These are phyloP conservation scores for Pseudopithomyces chartarum DNA, from an alignment of 2,329 filamentous ascomycete genomes.

Conservation along the genomic window DNA sequence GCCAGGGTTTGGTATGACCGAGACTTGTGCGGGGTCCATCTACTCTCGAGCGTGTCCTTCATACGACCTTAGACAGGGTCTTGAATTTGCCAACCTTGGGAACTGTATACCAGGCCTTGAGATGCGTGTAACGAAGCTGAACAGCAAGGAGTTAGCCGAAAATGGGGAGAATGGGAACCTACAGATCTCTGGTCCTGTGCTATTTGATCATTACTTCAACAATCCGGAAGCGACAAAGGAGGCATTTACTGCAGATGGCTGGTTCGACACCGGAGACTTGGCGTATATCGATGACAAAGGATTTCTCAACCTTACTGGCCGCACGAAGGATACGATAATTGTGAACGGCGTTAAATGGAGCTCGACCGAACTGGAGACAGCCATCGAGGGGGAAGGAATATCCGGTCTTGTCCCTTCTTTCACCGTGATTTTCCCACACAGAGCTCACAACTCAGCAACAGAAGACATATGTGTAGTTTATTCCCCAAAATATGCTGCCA, in stretches of 20 bases:
- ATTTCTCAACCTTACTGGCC: conserved; percentile 25
- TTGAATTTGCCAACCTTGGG: conserved; percentile 48
- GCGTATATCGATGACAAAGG: conserved; percentile 28
- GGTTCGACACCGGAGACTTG: conserved; percentile 32
- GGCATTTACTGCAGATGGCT: conserved; percentile 25
- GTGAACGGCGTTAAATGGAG: conserved; percentile 35
- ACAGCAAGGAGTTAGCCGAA: conserved; percentile 13
- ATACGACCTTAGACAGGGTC: conserved; percentile 40
- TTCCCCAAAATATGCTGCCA: neutral
- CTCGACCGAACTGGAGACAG: conserved; percentile 25
- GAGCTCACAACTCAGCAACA: neutral
- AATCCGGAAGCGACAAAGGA: conserved; percentile 33
- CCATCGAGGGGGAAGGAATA: conserved; percentile 24
- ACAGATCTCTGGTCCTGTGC: conserved; percentile 32
- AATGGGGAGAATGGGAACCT: conserved; percentile 26
- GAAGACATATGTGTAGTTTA: neutral
- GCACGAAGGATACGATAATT: conserved; percentile 31
- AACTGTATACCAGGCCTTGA: conserved; percentile 45
- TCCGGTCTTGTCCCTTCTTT: conserved; percentile 12
- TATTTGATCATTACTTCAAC: conserved; percentile 48
- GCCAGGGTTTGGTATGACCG: conserved; percentile 58
- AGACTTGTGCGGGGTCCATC: conserved; percentile 58
- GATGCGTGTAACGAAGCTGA: conserved; percentile 43
- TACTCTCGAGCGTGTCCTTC: conserved; percentile 50
- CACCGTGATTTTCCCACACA: neutral